Evolutionary conservation across 2,329 filamentous ascomycete genomes (phyloP), one percentile per base, ranked within the genome.

Genomic region (Diaporthe aspalathi): DNA sequence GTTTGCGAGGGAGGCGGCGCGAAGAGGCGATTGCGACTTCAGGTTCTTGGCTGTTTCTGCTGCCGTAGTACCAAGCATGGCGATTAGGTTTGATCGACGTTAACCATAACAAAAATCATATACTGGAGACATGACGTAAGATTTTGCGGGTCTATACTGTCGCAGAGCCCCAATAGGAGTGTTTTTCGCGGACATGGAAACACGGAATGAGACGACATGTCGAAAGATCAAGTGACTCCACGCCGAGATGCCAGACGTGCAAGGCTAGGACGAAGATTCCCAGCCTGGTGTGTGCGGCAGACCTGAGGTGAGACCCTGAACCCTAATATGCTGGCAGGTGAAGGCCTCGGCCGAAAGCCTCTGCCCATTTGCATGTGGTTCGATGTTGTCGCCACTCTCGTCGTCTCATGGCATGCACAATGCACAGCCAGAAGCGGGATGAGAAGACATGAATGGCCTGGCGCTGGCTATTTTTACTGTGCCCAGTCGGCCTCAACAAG

Each of bases 71-170:
- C 14, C n/a, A 65, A 50, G 60, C 29, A 38, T 32, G 60, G 60
- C 60, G 60, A 65, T 65, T 65, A 65, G 60, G 60, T 65, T 65
- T 65, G 45, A 65, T 65, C 60, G 60, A 50, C 60, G n/a, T 65
- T 38, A 50, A 65, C 45, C 45, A 38, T 50, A 38, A 47, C 6
- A 16, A 50, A 65, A 50, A 65, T 50, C 60, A 65, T 50, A 65
- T 35, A 50, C 43, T 65, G 60, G 60, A 38, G 60, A 50, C 45
- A 50, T 65, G 60, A 65, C 60, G 60, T 65, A 50, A 20, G 45
- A 45, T 16, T 24, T 65, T 65, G 45, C 43, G 20, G 45, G 43
- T 22, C n/a, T 20, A 65, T 38, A 14, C 32, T 38, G 43, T 65
- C 60, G 45, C 60, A 65, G n/a, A n/a, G n/a, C 27, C 27, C 29